Percentiles rank a stretch among this genome's conserved stretches.
phyloP scores from a whole-genome alignment of 1,284 basidiomycete species.

The Bjerkandera adusta region DNA sequence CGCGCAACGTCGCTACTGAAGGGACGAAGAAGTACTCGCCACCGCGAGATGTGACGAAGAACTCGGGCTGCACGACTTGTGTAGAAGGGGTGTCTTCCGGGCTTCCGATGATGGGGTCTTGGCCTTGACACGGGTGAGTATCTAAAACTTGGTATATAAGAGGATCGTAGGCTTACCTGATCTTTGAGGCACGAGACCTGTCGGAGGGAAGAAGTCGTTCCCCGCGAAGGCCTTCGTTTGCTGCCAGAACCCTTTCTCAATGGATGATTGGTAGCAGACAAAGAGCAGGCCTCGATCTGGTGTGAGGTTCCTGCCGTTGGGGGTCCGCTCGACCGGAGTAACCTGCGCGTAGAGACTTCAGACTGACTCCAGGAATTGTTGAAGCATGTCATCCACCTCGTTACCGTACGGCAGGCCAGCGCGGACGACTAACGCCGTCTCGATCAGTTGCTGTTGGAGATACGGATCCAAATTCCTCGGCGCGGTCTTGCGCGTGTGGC shows the following conservation, averaged over 20 bases:
- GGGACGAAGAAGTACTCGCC: too few relatives aligned
- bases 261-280: slow-evolving; percentile 8
- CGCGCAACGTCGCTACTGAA: too few relatives aligned
- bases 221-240: too few relatives aligned
- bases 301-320: background rate
- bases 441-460: slow-evolving; percentile 20
- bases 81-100: too few relatives aligned
- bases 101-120: too few relatives aligned
- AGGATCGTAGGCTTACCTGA: too few relatives aligned
- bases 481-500: slow-evolving; percentile 21
- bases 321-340: background rate
- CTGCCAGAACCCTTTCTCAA: slow-evolving; percentile 11
- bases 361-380: background rate
- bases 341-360: background rate
- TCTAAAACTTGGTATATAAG: too few relatives aligned
- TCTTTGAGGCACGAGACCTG: too few relatives aligned
- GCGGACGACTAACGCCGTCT: slow-evolving; percentile 16
- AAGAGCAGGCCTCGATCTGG: background rate
- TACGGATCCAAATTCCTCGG: slow-evolving; percentile 24
- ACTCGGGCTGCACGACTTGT: too few relatives aligned
- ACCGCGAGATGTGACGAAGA: too few relatives aligned
- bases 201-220: too few relatives aligned
- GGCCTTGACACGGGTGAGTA: too few relatives aligned
- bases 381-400: slow-evolving; percentile 23
- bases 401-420: slow-evolving; percentile 29